A percentile compares a stretch with the other conserved stretches of the same genome.
These are phyloP conservation scores for Coprinopsis sp. DNA, from an alignment of 768 basidiomycete genomes.

Conservation along the genomic window DNA sequence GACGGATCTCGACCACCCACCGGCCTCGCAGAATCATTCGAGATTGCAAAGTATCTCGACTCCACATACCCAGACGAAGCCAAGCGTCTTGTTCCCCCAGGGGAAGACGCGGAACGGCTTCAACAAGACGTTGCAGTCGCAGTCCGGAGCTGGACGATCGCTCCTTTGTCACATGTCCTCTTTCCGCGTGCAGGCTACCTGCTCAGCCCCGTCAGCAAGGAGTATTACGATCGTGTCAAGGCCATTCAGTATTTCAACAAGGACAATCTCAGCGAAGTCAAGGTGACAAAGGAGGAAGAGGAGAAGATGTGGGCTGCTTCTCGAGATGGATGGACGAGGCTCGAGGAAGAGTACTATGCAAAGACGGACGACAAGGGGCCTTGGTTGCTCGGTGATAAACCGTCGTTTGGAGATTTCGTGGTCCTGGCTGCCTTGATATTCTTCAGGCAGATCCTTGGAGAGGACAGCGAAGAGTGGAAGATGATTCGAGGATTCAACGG, in stretches of 20 bases:
- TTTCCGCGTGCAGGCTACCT: too few relatives aligned
- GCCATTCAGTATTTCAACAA: constrained; percentile 34
- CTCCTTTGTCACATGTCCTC: too few relatives aligned
- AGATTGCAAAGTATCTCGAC: constrained; percentile 50
- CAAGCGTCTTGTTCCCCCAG: constrained; percentile 27
- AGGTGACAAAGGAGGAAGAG: constrained; percentile 26
- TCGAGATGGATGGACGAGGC: too few relatives aligned
- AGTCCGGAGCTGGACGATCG: neutral
- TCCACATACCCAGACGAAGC: constrained; percentile 40
- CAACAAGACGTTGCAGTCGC: too few relatives aligned
- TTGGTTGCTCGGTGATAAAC: constrained; percentile 9
- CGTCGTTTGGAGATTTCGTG: constrained; percentile 24
- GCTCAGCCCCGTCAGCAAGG: neutral
- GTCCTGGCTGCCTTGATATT: constrained; percentile 21
- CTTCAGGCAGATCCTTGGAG: constrained; percentile 25
- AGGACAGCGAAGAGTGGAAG: constrained; percentile 35
- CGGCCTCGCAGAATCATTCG: constrained; percentile 36
- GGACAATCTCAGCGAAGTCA: constrained; percentile 31
- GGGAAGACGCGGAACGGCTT: too few relatives aligned
- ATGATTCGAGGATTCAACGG: constrained; percentile 30
- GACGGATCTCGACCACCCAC: constrained; percentile 26
- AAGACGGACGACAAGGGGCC: neutral
- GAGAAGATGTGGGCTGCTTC: too few relatives aligned
- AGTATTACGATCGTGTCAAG: neutral
- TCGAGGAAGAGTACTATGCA: neutral